These are phyloP conservation scores for Zygoascus bituminiphila DNA, from an alignment of 805 yeast genomes.

Conservation along the genomic window DNA sequence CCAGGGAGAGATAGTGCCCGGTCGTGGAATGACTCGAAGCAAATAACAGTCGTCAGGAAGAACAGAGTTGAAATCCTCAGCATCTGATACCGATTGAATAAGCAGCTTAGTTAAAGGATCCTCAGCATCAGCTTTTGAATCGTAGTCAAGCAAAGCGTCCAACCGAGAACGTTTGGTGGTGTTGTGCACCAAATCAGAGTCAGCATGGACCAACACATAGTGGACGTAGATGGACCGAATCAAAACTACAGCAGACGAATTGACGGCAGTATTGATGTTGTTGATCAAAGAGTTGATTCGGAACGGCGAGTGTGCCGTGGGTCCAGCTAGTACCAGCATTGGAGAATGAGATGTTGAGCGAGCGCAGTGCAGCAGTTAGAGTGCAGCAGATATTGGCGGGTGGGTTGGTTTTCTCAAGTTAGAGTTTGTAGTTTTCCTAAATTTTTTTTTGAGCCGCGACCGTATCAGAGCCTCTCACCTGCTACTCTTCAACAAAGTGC, in stretches of 20 bases:
- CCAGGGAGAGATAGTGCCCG: constrained; percentile 99
- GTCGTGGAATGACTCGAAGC: constrained; percentile 76
- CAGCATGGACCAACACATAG: constrained; percentile 53
- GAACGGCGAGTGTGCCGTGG: constrained; percentile 80
- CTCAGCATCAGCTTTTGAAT: constrained; percentile 47
- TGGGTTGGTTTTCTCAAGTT: neutral
- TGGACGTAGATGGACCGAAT: constrained; percentile 74
- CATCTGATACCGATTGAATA: constrained; percentile 30
- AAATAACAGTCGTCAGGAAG: constrained; percentile 38
- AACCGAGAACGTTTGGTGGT: constrained; percentile 35
- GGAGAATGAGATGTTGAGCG: no score
- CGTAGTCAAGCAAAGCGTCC: constrained; percentile 64
- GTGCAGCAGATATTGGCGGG: no score
- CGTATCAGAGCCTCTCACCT: no score
- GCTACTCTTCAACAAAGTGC: no score
- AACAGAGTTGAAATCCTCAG: constrained; percentile 19
- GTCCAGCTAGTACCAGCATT: constrained; percentile 65
- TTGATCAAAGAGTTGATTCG: constrained; percentile 66
- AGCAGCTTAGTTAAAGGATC: constrained; percentile 40
- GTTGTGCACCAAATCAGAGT: constrained; percentile 24
- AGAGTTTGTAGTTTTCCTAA: neutral
- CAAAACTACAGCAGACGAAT: constrained; percentile 55
- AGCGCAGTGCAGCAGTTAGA: no score
- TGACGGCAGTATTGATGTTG: constrained; percentile 65
- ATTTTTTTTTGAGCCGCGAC: neutral